phyloP scores from a whole-genome alignment of 1,284 basidiomycete species.

The Boletus sp. region DNA sequence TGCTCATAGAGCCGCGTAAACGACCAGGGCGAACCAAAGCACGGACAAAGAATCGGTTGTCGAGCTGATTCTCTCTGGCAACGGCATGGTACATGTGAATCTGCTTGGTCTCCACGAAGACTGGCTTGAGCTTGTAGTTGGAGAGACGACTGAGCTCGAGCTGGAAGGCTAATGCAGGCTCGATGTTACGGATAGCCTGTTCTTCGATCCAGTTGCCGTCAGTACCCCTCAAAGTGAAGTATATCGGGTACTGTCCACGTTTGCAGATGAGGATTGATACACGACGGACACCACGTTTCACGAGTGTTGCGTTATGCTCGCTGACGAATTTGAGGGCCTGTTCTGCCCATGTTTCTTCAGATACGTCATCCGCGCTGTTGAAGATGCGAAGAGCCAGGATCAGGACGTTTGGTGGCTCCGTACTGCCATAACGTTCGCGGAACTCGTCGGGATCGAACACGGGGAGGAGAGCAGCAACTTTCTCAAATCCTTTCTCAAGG shows the following conservation, averaged over 20 bases:
- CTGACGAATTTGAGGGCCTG: constrained; percentile 78
- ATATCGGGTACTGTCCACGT: constrained; percentile 89
- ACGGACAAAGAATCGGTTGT: constrained; percentile 97
- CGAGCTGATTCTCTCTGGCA: constrained; percentile 93
- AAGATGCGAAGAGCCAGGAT: constrained; percentile 91
- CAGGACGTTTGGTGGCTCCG: constrained; percentile 85
- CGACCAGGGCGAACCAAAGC: constrained; percentile 96
- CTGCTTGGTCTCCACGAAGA: constrained; percentile 92
- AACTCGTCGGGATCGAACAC: constrained; percentile 72
- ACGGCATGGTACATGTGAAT: constrained; percentile 97
- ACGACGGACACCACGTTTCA: constrained; percentile 82
- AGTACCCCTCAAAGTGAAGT: constrained; percentile 86
- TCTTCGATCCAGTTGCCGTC: constrained; percentile 89
- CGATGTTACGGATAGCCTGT: constrained; percentile 96
- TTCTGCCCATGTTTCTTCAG: constrained; percentile 78
- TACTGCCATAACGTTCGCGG: constrained; percentile 69
- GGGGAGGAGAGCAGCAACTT: constrained; percentile 67
- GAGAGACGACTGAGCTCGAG: constrained; percentile 95
- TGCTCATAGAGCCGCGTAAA: constrained; percentile 88
- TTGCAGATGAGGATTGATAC: constrained; percentile 93
- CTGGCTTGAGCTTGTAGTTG: constrained; percentile 94
- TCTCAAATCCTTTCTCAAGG: constrained; percentile 73
- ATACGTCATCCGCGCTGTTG: constrained; percentile 70
- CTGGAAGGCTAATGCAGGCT: constrained; percentile 98
- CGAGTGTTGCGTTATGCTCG: constrained; percentile 62